Evolutionary conservation across 2,329 filamentous ascomycete species (phyloP), one percentile per base, ranked within the genome.

Genomic region (Stagonosporopsis chrysanthemi): DNA sequence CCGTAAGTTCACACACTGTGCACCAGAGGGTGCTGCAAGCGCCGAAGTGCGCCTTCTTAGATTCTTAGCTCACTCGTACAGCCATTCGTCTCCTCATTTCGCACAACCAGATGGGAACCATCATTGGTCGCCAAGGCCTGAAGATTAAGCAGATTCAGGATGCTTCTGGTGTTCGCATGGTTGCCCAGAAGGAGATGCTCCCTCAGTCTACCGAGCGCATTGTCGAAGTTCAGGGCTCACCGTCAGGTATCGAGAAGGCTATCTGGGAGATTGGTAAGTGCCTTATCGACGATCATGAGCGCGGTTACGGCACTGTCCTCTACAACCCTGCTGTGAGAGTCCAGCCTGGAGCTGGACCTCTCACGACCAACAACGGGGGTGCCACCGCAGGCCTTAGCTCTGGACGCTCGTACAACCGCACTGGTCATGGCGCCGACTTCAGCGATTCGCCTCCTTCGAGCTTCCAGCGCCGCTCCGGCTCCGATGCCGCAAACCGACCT

Each of bases 61-160:
- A 42, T 45, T 6, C 22, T 44, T 52, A 40, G 60, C 69, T 73
- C 64, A 74, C 58, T 38, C 41, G 19, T 41, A 28, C 54, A 99
- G 95, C 95, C 60, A 91, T 99, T 78, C 97, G 97, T 75, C 88
- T 99, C 29, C 89, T 99, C 76, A 98, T 99, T 78, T 99, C 95
- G 31, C 94, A 99, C 83, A 98, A 98, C 78, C 95, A 99, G 81
- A 99, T 99, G 95, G 95, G 95, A 62, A 99, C 95, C 71, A 97
- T 99, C 81, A 99, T 99, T 75, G 95, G 95, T 71, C 88, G 92
- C 65, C 91, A 96, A 77, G 95, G 95, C 58, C 84, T 97, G 67
- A 99, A 98, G 84, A 99, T 99, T 84, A 99, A 99, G 85, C 91
- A 97, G 77, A 99, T 99, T 68, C 95, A 99, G 78, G 95, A 99